phyloP scores from a whole-genome alignment of 2,329 filamentous ascomycete genomes.

The Chrysoporthe cubensis region DNA sequence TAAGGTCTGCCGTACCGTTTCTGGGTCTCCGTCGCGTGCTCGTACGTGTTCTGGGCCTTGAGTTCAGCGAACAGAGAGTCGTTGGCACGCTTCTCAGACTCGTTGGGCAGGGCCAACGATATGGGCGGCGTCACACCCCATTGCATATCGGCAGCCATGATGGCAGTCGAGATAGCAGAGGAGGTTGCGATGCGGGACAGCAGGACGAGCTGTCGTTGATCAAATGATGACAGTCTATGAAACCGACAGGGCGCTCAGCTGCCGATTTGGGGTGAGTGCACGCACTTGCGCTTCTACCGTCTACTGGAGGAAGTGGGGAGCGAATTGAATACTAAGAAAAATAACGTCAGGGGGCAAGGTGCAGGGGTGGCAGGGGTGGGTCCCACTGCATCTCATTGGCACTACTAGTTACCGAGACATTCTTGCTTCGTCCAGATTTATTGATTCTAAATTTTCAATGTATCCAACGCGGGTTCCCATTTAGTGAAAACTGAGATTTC shows the following conservation, averaged over 20 bases:
- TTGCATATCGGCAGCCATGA: constrained; percentile 37
- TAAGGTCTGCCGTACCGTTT: constrained; percentile 63
- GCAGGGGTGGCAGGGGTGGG: not conserved
- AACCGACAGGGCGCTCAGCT: constrained; percentile 15
- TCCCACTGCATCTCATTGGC: not conserved
- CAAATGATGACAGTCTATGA: not conserved
- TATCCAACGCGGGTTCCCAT: not conserved
- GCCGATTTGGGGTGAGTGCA: constrained; percentile 12
- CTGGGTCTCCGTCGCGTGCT: constrained; percentile 78
- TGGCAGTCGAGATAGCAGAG: constrained; percentile 21
- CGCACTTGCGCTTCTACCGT: not conserved
- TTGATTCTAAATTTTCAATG: not conserved
- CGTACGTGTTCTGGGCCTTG: constrained; percentile 89
- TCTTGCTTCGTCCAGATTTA: not conserved
- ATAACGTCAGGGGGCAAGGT: not conserved
- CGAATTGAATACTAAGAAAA: not conserved
- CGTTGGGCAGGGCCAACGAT: constrained; percentile 75
- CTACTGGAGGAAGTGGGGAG: not conserved
- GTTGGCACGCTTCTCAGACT: constrained; percentile 75
- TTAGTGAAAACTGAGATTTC: constrained; percentile 11
- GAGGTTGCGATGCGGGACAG: constrained; percentile 3
- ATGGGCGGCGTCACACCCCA: constrained; percentile 83
- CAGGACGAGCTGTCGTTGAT: constrained; percentile 7
- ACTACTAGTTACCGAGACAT: not conserved
- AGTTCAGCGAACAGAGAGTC: constrained; percentile 82